Conservation (phyloP, 2,329 filamentous ascomycete species). For the Coleophoma eucalyptorum region DNA sequence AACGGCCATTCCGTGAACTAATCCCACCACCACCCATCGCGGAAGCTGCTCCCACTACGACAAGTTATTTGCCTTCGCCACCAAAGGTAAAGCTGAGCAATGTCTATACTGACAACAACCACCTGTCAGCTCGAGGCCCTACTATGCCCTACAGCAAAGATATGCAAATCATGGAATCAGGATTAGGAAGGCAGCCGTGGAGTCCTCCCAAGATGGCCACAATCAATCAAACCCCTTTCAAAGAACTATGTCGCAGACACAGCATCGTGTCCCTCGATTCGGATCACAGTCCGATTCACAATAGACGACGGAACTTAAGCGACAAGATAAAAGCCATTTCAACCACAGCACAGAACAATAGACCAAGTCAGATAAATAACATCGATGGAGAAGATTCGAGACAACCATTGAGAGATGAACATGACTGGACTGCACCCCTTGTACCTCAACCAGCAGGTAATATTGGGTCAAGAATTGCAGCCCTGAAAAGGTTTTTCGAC, state of each 20-base stretch:
- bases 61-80: background rate
- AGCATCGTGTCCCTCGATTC: background rate
- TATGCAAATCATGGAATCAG: background rate
- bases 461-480: background rate
- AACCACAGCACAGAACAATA: constrained; percentile 11
- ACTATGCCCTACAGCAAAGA: background rate
- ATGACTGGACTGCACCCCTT: background rate
- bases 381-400: constrained; percentile 11
- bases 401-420: background rate
- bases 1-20: no score
- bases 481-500: background rate
- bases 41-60: no score
- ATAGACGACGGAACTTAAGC: constrained; percentile 8
- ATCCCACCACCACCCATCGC: no score
- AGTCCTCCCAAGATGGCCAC: background rate
- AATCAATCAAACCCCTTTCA: background rate
- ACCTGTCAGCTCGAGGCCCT: background rate
- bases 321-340: constrained; percentile 19
- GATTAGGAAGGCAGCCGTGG: background rate
- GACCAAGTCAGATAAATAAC: constrained; percentile 4
- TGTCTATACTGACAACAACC: background rate
- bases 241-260: background rate
- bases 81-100: background rate
- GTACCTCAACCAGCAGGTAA: background rate
- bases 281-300: background rate